phyloP scores from a whole-genome alignment of 306 rosid species.

The Crataegus laevigata region DNA sequence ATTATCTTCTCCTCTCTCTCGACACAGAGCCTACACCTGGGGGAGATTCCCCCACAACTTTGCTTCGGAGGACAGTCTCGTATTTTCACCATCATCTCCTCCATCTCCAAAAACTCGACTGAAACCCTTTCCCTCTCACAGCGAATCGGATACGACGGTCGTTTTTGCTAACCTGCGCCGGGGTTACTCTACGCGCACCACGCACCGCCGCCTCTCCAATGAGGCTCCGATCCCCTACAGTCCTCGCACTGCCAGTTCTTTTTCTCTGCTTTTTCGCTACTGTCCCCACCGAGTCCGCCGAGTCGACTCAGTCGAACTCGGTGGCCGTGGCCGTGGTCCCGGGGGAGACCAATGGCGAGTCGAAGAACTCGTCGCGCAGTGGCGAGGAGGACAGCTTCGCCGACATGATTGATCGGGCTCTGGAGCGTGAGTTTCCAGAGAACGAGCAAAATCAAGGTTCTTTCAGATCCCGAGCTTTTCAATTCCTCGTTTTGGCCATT shows the following conservation, averaged over 20 bases:
- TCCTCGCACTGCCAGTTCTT: conserved; percentile 30
- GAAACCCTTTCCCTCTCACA: neutral
- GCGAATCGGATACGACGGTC: neutral
- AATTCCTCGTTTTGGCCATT: conserved; percentile 6
- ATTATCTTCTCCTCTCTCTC: neutral
- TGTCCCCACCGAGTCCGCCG: conserved; percentile 16
- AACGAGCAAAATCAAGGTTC: conserved; percentile 78
- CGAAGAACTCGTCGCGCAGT: conserved; percentile 50
- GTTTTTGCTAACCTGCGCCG: conserved; percentile 4
- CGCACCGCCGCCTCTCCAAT: conserved; percentile 29
- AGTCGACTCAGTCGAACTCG: conserved; percentile 18
- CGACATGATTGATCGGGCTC: conserved; percentile 88
- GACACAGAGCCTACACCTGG: neutral
- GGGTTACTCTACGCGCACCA: conserved; percentile 8
- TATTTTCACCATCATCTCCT: conserved; percentile 23
- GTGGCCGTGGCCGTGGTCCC: neutral
- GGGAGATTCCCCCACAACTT: neutral
- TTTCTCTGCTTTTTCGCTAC: conserved; percentile 18
- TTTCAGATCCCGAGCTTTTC: conserved; percentile 31
- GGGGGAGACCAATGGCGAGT: conserved; percentile 37
- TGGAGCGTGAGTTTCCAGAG: conserved; percentile 79
- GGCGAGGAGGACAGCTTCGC: conserved; percentile 79
- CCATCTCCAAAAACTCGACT: neutral
- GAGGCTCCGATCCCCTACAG: conserved; percentile 44
- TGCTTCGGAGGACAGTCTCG: conserved; percentile 30